Base-by-base conservation (phyloP, 2,329 filamentous ascomycete species). In the Ascosphaera apis region DNA sequence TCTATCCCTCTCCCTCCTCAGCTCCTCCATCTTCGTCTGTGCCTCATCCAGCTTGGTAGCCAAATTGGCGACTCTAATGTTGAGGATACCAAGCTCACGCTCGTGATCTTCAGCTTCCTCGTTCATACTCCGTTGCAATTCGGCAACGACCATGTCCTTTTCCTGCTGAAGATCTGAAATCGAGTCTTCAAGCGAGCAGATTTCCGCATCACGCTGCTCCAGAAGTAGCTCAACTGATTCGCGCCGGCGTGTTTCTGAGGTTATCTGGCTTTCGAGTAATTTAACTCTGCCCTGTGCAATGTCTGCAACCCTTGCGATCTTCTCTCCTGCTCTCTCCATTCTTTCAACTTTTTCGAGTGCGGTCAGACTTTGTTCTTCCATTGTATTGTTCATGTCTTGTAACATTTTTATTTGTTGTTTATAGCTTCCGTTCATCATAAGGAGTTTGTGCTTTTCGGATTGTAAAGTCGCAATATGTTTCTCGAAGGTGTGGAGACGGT, bases 371-470 rank as follows among this genome's bases (percentile, higher is more conserved):
- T 61, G 53, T 6, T 49, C 44, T 40, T 64, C 61, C 15, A 61
- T 43, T 21, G 48, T 45, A 9, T 46, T 50, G 34, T 64, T 53
- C 8, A 63, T 47, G 6, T 44, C 39, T 43, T 64, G 60, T 2
- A 63, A 47, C 15, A 49, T 47, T 37, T 51, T 55, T 27, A 60
- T 49, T 37, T 63, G 61, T 16, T 49, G 41, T 17, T 53, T 53
- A 40, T 63, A 63, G 34, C 54, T 57, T 28, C 53, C 50, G 7
- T 63, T 48, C 8, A 59, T 57, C 19, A 47, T 44, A 15, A 54
- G 57, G 17, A 63, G 48, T 40, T 53, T 52, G 30, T 50, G 46
- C 40, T 62, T 57, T 36, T 59, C 54, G 19, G 54, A 42, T 12
- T 50, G 51, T 35, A 61, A 53, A 33, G 60, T 53, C 5, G 53